phyloP scores from a whole-genome alignment of 2,329 filamentous ascomycete genomes.

The Aureobasidium sp. region DNA sequence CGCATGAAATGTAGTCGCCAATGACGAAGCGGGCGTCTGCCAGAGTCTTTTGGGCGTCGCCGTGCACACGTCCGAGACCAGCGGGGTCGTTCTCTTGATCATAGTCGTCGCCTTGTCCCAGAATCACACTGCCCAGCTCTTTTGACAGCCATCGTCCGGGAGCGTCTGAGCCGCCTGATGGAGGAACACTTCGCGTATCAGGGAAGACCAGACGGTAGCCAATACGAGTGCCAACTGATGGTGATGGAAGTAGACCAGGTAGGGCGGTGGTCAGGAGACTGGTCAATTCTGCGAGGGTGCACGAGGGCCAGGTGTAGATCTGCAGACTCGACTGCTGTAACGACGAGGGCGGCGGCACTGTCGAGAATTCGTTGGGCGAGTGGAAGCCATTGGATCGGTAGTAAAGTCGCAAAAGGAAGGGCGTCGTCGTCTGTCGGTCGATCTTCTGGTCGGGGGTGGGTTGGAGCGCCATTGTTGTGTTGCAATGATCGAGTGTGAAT shows the following conservation, averaged over 20 bases:
- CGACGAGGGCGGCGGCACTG: conserved; percentile 40
- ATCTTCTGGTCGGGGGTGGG: conserved; percentile 34
- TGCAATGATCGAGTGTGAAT: too few species aligned
- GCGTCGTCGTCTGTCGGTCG: conserved; percentile 63
- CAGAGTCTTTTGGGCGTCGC: conserved; percentile 64
- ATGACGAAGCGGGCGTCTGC: conserved; percentile 73
- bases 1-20: conserved; percentile 80
- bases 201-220: conserved; percentile 80
- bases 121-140: conserved; percentile 73
- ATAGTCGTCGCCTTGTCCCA: conserved; percentile 35
- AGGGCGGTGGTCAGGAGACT: conserved; percentile 63
- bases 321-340: conserved; percentile 47
- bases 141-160: conserved; percentile 62
- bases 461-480: conserved; percentile 25
- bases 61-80: conserved; percentile 33
- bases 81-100: conserved; percentile 25
- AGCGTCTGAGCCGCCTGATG: conserved; percentile 26
- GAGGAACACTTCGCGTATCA: conserved; percentile 49
- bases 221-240: conserved; percentile 73
- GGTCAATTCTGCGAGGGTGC: conserved; percentile 72
- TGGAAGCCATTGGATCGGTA: conserved; percentile 68
- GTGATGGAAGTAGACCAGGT: conserved; percentile 60
- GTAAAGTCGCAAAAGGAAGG: conserved; percentile 80
- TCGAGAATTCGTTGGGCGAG: conserved; percentile 62
- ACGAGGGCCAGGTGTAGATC: conserved; percentile 79